Base-by-base conservation (phyloP, 2,329 filamentous ascomycete species). In the Alternaria consortialis region DNA sequence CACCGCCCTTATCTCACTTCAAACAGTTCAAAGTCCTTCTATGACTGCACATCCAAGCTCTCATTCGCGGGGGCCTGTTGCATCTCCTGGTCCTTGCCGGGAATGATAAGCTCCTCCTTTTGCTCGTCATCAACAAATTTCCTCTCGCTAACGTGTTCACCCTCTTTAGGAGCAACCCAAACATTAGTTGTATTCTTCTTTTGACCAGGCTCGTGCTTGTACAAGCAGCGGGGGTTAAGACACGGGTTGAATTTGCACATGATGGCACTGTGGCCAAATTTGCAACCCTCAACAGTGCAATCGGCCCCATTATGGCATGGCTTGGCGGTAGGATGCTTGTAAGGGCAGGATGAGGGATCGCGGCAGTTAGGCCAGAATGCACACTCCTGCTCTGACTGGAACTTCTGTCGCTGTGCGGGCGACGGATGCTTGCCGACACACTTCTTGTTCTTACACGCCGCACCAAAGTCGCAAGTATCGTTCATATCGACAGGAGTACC, bases 381-480 rank as follows among this genome's bases (percentile, higher is more conserved):
- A 87, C 94, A 97, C 73, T 96, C 90, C 77, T 91, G 89, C 77
- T 95, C 91, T 60, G 88, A 86, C 80, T 97, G 91, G 76, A 94
- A 92, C 27, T 90, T 88, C 53, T 87, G 82, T 77, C 89, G 92
- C 69, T 91, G 87, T 6, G 94, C 93, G 1, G 95, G 95, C 7
- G 94, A 97, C 2, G 95, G 95, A 79, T 99, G 95, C 60, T 93
- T 91, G 31, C 87, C 94, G 8, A 91, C 91, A 75, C 95, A 99
- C 82, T 98, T 98, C 73, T 88, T 86, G 84, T 98, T 99, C 82
- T 95, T 97, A 87, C 95, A 99, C 8, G 93, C 93, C 2, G 89
- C 93, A 20, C 93, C 94, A 71, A 91, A 98, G 17, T 86, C 86
- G 82, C 95, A 99, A 17, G 86, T 84, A 72, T 97, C 93, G 60